Percentiles rank a stretch among this genome's conserved stretches.
These are phyloP conservation scores for Neopestalotiopsis clavispora DNA, from an alignment of 2,329 filamentous ascomycete genomes.

Conservation along the genomic window DNA sequence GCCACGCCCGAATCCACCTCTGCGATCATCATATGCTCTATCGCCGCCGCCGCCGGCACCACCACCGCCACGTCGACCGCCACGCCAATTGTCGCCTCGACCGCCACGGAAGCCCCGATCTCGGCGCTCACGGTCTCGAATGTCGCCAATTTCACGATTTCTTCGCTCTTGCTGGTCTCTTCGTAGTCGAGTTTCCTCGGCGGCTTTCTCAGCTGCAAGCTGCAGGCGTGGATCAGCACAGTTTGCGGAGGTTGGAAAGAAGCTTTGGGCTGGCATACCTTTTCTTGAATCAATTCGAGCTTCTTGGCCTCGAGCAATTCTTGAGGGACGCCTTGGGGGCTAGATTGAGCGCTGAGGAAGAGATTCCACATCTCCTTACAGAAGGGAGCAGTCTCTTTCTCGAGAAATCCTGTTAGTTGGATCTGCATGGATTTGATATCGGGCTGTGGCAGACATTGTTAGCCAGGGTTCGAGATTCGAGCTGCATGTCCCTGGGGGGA, in stretches of 20 bases:
- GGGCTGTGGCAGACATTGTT: constrained; percentile 61
- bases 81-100: constrained; percentile 58
- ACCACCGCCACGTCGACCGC: constrained; percentile 54
- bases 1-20: constrained; percentile 50
- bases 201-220: constrained; percentile 83
- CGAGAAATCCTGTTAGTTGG: constrained; percentile 91
- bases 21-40: constrained; percentile 50
- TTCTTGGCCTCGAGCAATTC: constrained; percentile 97
- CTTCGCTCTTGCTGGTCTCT: constrained; percentile 74
- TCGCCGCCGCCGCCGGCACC: constrained; percentile 57
- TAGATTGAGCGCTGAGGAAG: constrained; percentile 86
- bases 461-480: not conserved
- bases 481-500: not conserved
- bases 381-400: constrained; percentile 86
- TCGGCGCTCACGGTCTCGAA: constrained; percentile 69
- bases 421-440: constrained; percentile 97
- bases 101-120: constrained; percentile 56
- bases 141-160: constrained; percentile 71
- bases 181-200: constrained; percentile 73
- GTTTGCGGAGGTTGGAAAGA: not conserved
- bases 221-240: constrained; percentile 36
- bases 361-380: constrained; percentile 95
- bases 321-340: constrained; percentile 88
- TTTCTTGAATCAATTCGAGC: constrained; percentile 90
- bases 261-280: constrained; percentile 59